phyloP scores from a whole-genome alignment of 306 rosid species.

The Psophocarpus tetragonolobus region DNA sequence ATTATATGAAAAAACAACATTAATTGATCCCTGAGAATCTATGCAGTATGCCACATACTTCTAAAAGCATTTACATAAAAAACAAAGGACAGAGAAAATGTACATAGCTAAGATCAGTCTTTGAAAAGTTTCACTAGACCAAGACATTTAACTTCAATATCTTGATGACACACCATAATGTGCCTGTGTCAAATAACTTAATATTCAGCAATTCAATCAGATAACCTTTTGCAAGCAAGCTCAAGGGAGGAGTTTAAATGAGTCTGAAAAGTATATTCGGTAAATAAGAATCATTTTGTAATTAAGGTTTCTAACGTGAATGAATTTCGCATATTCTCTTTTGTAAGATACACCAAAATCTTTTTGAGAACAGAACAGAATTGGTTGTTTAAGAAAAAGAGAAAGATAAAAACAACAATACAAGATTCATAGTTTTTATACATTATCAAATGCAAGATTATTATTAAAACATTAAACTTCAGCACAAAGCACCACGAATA shows the following conservation, averaged over 20 bases:
- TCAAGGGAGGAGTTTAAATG: neutral
- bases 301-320: neutral
- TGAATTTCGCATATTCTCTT: conserved; percentile 12
- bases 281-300: neutral
- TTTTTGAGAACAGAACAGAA: neutral
- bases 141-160: neutral
- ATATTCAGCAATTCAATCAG: neutral
- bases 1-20: neutral
- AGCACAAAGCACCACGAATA: neutral
- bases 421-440: neutral
- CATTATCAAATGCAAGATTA: neutral
- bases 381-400: neutral
- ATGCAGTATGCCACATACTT: neutral
- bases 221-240: neutral
- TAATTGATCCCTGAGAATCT: conserved; percentile 9
- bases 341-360: neutral
- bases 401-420: neutral
- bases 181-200: neutral
- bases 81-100: neutral
- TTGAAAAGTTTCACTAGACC: neutral
- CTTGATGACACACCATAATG: neutral
- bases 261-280: conserved; percentile 13
- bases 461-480: conserved; percentile 10
- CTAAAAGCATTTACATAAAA: neutral
- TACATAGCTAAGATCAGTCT: neutral